phyloP scores from a whole-genome alignment of 2,329 filamentous ascomycete genomes.

The Colletotrichum echinochloae region DNA sequence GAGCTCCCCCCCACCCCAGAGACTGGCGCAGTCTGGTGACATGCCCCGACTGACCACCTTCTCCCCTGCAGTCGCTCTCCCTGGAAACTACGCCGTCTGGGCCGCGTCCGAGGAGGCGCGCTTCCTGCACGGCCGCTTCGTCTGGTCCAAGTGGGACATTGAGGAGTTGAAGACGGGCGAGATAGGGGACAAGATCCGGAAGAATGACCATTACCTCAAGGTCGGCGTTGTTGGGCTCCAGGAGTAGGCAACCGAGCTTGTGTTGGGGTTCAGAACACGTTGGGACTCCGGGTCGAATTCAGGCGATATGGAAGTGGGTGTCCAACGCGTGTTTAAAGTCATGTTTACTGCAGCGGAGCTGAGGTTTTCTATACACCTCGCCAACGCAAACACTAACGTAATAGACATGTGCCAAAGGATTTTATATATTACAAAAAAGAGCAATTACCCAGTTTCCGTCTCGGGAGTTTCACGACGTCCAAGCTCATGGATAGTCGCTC shows the following conservation, averaged over 20 bases:
- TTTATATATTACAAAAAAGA: too few species aligned
- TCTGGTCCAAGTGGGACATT: slow-evolving; percentile 58
- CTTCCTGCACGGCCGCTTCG: slow-evolving; percentile 55
- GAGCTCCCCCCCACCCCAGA: background rate
- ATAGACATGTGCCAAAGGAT: too few species aligned
- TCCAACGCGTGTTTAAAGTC: too few species aligned
- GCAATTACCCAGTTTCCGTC: too few species aligned
- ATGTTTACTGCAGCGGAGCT: background rate
- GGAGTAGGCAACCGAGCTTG: background rate
- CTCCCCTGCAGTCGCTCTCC: slow-evolving; percentile 1
- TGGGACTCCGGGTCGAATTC: background rate
- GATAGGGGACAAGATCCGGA: slow-evolving; percentile 33
- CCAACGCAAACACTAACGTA: too few species aligned
- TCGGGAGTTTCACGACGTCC: too few species aligned
- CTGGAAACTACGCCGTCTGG: slow-evolving; percentile 53
- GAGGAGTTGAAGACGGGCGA: slow-evolving; percentile 49
- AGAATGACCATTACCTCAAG: slow-evolving; percentile 41
- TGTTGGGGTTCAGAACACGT: background rate
- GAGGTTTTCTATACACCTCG: background rate
- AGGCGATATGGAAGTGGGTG: background rate
- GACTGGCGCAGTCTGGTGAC: background rate
- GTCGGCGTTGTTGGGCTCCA: slow-evolving; percentile 31
- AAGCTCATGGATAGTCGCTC: too few species aligned
- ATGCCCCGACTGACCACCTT: background rate
- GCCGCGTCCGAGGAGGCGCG: slow-evolving; percentile 51